Base-by-base conservation (phyloP, 2,329 filamentous ascomycete species). In the Chaetomiaceae sp. region DNA sequence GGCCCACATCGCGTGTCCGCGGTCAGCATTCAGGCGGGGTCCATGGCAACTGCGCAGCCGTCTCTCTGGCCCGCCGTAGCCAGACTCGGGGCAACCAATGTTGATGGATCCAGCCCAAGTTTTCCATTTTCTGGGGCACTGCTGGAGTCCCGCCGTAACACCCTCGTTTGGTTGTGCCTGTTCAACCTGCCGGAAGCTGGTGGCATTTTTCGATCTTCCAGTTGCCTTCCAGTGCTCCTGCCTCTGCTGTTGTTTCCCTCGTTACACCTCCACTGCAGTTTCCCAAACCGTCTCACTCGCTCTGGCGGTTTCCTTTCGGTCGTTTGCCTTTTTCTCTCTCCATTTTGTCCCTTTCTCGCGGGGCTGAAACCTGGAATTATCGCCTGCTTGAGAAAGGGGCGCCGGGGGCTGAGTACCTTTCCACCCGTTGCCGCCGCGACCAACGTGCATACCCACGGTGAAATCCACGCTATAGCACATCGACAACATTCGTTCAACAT, bases 221-320 rank as follows among this genome's bases (percentile, higher is more conserved):
- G n/a, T n/a, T n/a, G n/a, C n/a, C n/a, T n/a, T n/a, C n/a, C n/a
- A n/a, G n/a, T n/a, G n/a, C n/a, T n/a, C 56, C 48, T 53, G 43
- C 47, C 48, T 58, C 57, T 59, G 42, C 34, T 39, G 14, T 49
- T 29, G 19, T 17, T 43, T 34, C 53, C 34, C 36, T 59, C 47
- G 40, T 5, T 27, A 27, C 25, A n/a, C n/a, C n/a, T n/a, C n/a
- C n/a, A n/a, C 40, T 60, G 22, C 34, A 49, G 46, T 23, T 51
- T 17, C 34, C 25, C 39, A 22, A 45, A 50, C 55, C 59, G 56
- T 54, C 74, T 82, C 81, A 79, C 74, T 84, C 81, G 80, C 75
- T 83, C 72, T 76, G 76, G 76, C 75, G 74, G 72, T 66, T 71
- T 71, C 47, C 64, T 60, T 62, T 51, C 69, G 56, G 62, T 75